Base-by-base conservation (phyloP, 805 yeast species). In the Nakazawaea molendinolei region DNA sequence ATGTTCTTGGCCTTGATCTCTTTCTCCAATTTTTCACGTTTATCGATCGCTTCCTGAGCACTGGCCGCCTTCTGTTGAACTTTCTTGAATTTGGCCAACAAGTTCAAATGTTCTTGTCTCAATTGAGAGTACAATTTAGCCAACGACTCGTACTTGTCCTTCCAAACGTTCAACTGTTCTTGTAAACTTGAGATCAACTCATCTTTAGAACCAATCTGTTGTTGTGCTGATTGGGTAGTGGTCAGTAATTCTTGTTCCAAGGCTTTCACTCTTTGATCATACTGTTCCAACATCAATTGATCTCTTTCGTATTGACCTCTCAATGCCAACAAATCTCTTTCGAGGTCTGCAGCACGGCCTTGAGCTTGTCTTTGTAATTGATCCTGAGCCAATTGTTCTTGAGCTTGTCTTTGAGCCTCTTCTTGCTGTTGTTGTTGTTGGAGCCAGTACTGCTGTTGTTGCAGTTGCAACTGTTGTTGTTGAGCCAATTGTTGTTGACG, bases 41-140 rank as follows among this genome's bases (percentile, higher is more conserved):
- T 82, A 44, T 82, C 82, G 44, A 87, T 74, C 0, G 95, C 83
- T 59, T 87, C 96, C 54, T 86, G 95, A 8, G 96, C 96, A 46
- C 75, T 68, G 10, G 87, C 81, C 3, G 92, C 94, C 58, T 84
- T 85, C 46, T 86, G 84, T 59, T 86, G 94, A 31, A 80, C 69
- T 47, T 81, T 79, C 54, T 89, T 87, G 53, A 80, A 80, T 52
- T 80, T 81, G 34, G 82, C 69, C 52, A 89, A 68, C 38, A 87
- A 60, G 44, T 79, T 82, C 50, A 89, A 67, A 53, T 89, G 96
- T 58, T 89, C 97, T 58, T 85, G 94, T 52, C 97, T 80, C 47
- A 89, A 66, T 59, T 87, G 95, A 2, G 95, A 79, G 56, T 89
- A 89, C 45, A 89, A 66, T 51, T 86, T 86, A 5, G 96, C 96